Conservation (phyloP, 2,329 filamentous ascomycete genomes). For the Cercospora nicotianae region DNA sequence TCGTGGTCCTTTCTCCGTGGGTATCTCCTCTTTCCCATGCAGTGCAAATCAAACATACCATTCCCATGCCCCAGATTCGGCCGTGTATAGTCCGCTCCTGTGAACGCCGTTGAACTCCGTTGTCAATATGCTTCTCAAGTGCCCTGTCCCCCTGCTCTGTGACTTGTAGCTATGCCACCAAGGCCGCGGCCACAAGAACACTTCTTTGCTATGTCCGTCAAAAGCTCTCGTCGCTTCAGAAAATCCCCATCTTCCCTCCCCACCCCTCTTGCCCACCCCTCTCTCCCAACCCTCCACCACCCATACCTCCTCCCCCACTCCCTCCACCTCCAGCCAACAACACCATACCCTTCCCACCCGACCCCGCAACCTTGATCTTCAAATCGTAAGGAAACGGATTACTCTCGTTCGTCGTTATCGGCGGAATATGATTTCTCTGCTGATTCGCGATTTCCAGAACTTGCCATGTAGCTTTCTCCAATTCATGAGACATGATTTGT, state of each 20-base stretch:
- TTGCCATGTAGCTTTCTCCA: conserved; percentile 84
- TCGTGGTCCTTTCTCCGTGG: not conserved
- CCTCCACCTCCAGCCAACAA: not conserved
- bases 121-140: not conserved
- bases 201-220: too few species aligned
- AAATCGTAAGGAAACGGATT: conserved; percentile 97
- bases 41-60: not conserved
- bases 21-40: not conserved
- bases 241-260: conserved; percentile 24
- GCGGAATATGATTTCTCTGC: conserved; percentile 94
- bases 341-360: conserved; percentile 7
- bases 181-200: too few species aligned
- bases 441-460: conserved; percentile 83
- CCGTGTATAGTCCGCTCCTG: not conserved
- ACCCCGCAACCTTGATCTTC: conserved; percentile 61
- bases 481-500: conserved; percentile 84
- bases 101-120: not conserved
- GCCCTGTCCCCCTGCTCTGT: not conserved
- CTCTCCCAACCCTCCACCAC: conserved; percentile 2
- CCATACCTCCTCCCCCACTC: not conserved
- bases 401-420: conserved; percentile 85
- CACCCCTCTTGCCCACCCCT: conserved; percentile 8
- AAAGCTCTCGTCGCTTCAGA: conserved; percentile 10
- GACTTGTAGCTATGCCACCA: too few species aligned
- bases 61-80: not conserved